These are phyloP conservation scores for Ambrosia trifida DNA, from an alignment of 129 eudicot genomes.

Conservation along the genomic window DNA sequence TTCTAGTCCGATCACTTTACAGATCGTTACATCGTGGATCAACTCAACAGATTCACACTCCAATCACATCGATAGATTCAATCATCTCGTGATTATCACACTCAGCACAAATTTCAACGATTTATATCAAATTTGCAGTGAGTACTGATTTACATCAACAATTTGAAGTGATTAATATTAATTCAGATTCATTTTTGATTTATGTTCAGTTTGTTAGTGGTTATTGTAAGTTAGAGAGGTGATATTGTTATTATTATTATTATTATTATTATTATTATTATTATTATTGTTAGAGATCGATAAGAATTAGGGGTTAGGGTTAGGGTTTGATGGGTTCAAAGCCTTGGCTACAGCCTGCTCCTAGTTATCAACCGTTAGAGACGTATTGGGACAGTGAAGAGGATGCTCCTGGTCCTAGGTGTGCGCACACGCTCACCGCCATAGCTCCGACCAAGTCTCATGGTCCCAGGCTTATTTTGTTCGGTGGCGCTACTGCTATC, in stretches of 20 bases:
- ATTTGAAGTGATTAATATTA: too few relatives aligned
- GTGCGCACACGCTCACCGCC: slow-evolving; percentile 91
- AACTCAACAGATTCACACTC: slow-evolving; percentile 7
- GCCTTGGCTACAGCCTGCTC: slow-evolving; percentile 85
- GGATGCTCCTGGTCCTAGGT: slow-evolving; percentile 88
- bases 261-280: too few relatives aligned
- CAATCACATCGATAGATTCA: neutral
- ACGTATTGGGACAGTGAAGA: slow-evolving; percentile 74
- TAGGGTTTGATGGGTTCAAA: slow-evolving; percentile 68
- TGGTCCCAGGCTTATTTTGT: slow-evolving; percentile 81
- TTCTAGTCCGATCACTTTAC: slow-evolving; percentile 8
- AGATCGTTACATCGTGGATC: slow-evolving; percentile 12
- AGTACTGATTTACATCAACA: too few relatives aligned
- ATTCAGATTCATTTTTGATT: too few relatives aligned
- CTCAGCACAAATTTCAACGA: neutral
- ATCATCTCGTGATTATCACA: neutral
- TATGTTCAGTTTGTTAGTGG: too few relatives aligned
- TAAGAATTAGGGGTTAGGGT: neutral
- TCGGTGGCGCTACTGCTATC: slow-evolving; percentile 94
- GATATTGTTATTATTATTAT: too few relatives aligned
- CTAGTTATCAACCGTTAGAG: slow-evolving; percentile 54
- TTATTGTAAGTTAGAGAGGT: too few relatives aligned
- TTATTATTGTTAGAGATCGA: too few relatives aligned
- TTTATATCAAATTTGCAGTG: neutral
- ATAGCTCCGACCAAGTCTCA: slow-evolving; percentile 78